Percentiles rank a stretch among this genome's conserved stretches.
phyloP scores from a whole-genome alignment of 352 stramenopile genomes.

The Phytopythium ostracodes region DNA sequence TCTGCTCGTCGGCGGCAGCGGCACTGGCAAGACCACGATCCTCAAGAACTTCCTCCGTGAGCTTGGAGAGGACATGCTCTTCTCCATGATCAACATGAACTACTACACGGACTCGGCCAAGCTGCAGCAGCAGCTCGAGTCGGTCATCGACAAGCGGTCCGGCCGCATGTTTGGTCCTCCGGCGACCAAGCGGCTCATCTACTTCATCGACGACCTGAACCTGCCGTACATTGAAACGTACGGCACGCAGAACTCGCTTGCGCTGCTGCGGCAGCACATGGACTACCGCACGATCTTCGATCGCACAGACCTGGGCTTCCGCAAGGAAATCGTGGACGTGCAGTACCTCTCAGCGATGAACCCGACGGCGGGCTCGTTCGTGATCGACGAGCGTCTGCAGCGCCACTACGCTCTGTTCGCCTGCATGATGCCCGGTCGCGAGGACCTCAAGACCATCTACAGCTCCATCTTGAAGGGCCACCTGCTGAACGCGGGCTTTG shows the following conservation, averaged over 20 bases:
- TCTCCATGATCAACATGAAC: slow-evolving; percentile 97
- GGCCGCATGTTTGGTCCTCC: slow-evolving; percentile 94
- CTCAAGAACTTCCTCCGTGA: slow-evolving; percentile 94
- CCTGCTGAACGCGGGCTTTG: slow-evolving; percentile 84
- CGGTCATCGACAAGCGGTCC: slow-evolving; percentile 96
- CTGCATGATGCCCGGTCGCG: slow-evolving; percentile 93
- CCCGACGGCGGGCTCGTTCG: slow-evolving; percentile 94
- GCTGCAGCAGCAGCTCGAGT: slow-evolving; percentile 94
- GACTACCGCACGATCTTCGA: slow-evolving; percentile 96
- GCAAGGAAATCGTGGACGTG: slow-evolving; percentile 96
- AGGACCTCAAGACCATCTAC: slow-evolving; percentile 96
- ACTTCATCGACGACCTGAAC: slow-evolving; percentile 97
- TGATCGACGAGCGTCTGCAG: slow-evolving; percentile 96
- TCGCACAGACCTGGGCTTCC: slow-evolving; percentile 92
- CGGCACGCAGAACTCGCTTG: slow-evolving; percentile 95
- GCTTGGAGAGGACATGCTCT: slow-evolving; percentile 92
- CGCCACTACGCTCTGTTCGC: slow-evolving; percentile 95
- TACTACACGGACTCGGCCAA: slow-evolving; percentile 96
- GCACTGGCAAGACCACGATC: slow-evolving; percentile 97
- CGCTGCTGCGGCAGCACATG: slow-evolving; percentile 94
- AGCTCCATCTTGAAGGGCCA: slow-evolving; percentile 94
- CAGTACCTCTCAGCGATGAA: slow-evolving; percentile 98
- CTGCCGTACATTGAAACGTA: slow-evolving; percentile 97
- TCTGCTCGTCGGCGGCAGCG: slow-evolving; percentile 95
- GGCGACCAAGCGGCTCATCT: slow-evolving; percentile 94